These are phyloP conservation scores for Neurospora pannonica DNA, from an alignment of 495 filamentous ascomycete genomes.

Conservation along the genomic window DNA sequence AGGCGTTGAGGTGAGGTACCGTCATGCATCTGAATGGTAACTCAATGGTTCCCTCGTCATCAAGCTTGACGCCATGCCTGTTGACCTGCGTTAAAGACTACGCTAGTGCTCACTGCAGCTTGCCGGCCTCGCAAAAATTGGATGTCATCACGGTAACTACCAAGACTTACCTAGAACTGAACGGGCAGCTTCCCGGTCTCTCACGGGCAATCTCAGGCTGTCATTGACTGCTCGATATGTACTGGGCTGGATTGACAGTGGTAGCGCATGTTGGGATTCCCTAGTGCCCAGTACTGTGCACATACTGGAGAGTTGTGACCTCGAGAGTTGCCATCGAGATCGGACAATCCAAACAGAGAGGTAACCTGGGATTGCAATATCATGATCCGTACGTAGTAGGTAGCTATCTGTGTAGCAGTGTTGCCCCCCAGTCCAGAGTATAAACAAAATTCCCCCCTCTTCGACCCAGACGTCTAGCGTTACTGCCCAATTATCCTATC, in stretches of 20 bases:
- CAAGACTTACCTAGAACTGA: background rate
- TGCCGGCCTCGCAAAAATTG: background rate
- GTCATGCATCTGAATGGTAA: background rate
- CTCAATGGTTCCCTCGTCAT: background rate
- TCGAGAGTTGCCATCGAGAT: background rate
- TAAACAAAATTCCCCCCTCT: background rate
- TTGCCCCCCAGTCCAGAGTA: background rate
- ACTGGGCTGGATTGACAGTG: background rate
- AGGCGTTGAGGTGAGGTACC: background rate
- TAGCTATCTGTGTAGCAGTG: background rate
- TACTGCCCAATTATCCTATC: background rate
- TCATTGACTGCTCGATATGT: background rate
- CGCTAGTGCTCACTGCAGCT: background rate
- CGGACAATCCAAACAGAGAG: background rate
- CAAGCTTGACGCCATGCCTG: background rate
- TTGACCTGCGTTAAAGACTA: background rate
- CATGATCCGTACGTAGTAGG: background rate
- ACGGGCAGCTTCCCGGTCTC: background rate
- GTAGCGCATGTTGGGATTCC: background rate
- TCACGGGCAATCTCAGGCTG: background rate
- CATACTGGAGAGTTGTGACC: background rate
- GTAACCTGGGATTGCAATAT: background rate
- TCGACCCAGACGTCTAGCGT: background rate
- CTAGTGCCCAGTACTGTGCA: background rate
- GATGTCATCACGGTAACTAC: background rate